These are phyloP conservation scores for Pythium diclinum DNA, from an alignment of 352 stramenopile genomes.

Conservation along the genomic window DNA sequence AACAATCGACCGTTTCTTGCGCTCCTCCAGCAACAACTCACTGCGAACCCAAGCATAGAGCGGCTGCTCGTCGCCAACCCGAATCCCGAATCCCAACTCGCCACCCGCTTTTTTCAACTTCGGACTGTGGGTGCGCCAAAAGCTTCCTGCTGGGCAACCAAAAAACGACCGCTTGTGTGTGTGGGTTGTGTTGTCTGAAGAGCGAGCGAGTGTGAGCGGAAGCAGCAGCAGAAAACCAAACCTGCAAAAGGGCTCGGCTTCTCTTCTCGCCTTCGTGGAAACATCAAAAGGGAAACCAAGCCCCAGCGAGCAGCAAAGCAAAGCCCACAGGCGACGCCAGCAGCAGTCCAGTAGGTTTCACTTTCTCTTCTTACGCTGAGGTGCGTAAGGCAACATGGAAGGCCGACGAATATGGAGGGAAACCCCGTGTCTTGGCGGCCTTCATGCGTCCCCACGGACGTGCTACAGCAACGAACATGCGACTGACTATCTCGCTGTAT, in stretches of 20 bases:
- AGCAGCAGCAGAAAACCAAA: background rate
- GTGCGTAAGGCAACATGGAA: slow-evolving; percentile 10
- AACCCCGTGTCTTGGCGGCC: background rate
- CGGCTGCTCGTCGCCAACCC: background rate
- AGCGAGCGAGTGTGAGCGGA: background rate
- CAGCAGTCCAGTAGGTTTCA: slow-evolving; percentile 13
- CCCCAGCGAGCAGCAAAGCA: background rate
- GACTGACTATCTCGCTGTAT: slow-evolving; percentile 6
- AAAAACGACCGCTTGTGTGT: background rate
- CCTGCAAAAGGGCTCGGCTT: background rate
- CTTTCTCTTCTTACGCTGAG: slow-evolving; percentile 25
- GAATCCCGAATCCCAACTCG: slow-evolving; percentile 2
- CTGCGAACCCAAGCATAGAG: background rate
- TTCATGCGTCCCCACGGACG: background rate
- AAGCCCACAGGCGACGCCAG: background rate
- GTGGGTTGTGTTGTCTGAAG: background rate
- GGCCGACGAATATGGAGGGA: background rate
- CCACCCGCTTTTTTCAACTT: slow-evolving; percentile 4
- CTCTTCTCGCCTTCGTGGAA: slow-evolving; percentile 1
- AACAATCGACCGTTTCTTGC: slow-evolving; percentile 26
- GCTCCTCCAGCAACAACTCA: slow-evolving; percentile 13
- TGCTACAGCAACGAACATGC: background rate
- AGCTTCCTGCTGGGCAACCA: background rate
- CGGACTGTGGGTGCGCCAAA: background rate
- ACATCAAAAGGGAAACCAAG: slow-evolving; percentile 7